Conservation (phyloP, 805 yeast species). For the Tetrapisispora arboricola region DNA sequence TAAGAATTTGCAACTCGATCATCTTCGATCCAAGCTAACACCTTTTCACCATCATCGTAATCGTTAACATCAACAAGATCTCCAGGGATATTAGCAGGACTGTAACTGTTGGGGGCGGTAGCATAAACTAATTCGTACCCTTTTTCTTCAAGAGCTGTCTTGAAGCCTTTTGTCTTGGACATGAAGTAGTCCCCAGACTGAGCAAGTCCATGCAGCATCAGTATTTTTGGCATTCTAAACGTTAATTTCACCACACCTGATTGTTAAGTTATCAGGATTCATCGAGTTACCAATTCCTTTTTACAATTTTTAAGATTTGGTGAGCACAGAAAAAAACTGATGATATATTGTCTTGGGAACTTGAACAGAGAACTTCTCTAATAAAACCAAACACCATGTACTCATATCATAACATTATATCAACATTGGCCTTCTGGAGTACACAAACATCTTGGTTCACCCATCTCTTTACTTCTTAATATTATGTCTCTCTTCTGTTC, state of each 20-base stretch:
- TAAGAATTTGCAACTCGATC: slow-evolving; percentile 33
- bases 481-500: too few species aligned
- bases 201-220: slow-evolving; percentile 85
- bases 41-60: slow-evolving; percentile 20
- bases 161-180: slow-evolving; percentile 74
- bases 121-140: slow-evolving; percentile 66
- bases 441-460: too few species aligned
- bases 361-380: too few species aligned
- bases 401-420: too few species aligned
- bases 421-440: neutral
- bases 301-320: neutral
- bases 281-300: neutral
- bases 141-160: slow-evolving; percentile 48
- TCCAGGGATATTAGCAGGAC: slow-evolving; percentile 55
- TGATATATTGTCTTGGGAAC: too few species aligned
- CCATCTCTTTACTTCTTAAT: too few species aligned
- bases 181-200: slow-evolving; percentile 75
- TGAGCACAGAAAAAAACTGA: too few species aligned
- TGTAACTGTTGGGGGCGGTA: slow-evolving; percentile 61
- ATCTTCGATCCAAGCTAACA: slow-evolving; percentile 59
- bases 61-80: slow-evolving; percentile 29
- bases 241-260: too few species aligned
- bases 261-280: too few species aligned
- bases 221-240: slow-evolving; percentile 40
- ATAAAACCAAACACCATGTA: too few species aligned